These are phyloP conservation scores for Fraxinus cuspidata DNA, from an alignment of 257 asterid genomes.

Conservation along the genomic window DNA sequence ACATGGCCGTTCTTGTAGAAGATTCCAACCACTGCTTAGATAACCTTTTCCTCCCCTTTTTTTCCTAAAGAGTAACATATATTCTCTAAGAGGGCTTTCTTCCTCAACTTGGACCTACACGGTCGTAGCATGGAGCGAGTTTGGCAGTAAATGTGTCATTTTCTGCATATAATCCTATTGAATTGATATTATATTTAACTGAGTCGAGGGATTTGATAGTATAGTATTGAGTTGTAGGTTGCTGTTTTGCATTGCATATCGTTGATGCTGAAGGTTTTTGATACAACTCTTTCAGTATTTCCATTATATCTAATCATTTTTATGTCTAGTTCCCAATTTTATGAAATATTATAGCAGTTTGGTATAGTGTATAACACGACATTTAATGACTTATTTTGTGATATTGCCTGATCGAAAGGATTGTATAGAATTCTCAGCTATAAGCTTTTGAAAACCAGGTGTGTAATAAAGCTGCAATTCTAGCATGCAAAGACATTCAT, in stretches of 20 bases:
- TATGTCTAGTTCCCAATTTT: neutral
- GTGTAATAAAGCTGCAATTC: neutral
- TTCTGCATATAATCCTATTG: neutral
- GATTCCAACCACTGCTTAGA: neutral
- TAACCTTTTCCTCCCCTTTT: neutral
- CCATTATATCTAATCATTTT: neutral
- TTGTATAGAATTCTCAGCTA: neutral
- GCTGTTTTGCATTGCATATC: neutral
- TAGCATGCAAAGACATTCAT: neutral
- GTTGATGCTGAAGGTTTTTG: neutral
- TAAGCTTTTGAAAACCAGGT: neutral
- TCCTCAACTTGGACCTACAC: neutral
- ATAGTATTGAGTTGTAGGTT: neutral
- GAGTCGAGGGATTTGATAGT: neutral
- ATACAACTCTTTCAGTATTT: neutral
- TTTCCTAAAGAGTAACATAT: neutral
- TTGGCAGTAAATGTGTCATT: neutral
- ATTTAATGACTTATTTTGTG: neutral
- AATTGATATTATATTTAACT: neutral
- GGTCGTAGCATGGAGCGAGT: neutral
- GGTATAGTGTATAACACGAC: neutral
- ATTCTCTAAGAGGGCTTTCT: neutral
- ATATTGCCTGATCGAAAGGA: neutral
- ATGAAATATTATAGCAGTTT: neutral
- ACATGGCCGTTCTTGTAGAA: slow-evolving; percentile 8